Evolutionary conservation across 164 flowering plant genomes (phyloP), one percentile per base, ranked within the genome.

Genomic region (Aristolochia californica): DNA sequence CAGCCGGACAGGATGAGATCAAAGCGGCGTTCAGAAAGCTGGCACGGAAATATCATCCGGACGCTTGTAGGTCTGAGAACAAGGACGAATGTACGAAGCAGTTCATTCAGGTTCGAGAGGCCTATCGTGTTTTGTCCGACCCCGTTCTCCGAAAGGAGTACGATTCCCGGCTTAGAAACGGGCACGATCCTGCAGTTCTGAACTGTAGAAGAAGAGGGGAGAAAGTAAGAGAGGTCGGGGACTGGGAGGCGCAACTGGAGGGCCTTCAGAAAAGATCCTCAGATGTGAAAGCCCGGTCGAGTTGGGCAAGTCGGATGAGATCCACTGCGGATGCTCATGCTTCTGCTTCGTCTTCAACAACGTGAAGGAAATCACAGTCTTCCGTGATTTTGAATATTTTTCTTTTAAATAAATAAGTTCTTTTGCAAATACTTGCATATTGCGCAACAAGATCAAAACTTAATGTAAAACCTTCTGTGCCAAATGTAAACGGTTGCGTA

Each of bases 211-310:
- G 30, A 8, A 34, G 49, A 7, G 20, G 24, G n/a, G n/a, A n/a
- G 10, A 60, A 45, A 22, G 45, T 40, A 28, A 15, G 30, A 5
- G 50, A 52, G 26, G 53, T 47, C 45, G 58, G 58, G 17, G 44
- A 62, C 27, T 62, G 65, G 65, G 65, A 62, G 20, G 13, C 52
- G 23, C 65, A 62, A n/a, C 26, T 62, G 51, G 65, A 53, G 23
- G 65, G 52, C 1, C 43, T 62, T 25, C 28, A 13, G 20, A 38
- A 22, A 38, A 30, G 47, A 38, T 49, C 64, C 9, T 5, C 20
- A 0, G 5, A 22, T n/a, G 30, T 57, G 14, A 5, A 24, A 23
- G 48, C 50, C 16, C 13, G 38, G 12, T 26, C 64, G 12, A 52
- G 57, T 10, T 61, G 58, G 65, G 65, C 58, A 2, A 27, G 14